These are phyloP conservation scores for Chrysoporthe austroafricana DNA, from an alignment of 2,329 filamentous ascomycete species.

Conservation along the genomic window DNA sequence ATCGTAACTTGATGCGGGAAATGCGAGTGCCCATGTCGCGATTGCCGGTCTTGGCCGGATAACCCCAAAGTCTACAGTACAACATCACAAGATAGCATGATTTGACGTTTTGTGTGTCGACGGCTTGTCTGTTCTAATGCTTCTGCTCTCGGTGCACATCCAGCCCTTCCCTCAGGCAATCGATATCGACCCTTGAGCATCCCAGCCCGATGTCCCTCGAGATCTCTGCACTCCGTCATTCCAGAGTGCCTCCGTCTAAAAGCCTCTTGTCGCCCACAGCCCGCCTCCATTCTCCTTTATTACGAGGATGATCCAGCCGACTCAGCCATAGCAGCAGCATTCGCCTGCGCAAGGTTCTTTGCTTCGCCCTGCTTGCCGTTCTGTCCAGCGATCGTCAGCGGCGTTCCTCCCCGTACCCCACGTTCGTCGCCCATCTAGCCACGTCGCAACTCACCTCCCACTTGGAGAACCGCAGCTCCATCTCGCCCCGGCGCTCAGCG, in stretches of 20 bases:
- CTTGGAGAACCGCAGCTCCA: constrained; percentile 88
- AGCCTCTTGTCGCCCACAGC: neutral
- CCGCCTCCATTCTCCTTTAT: constrained; percentile 23
- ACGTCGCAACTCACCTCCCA: constrained; percentile 77
- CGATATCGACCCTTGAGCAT: neutral
- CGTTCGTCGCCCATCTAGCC: neutral
- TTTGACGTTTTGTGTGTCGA: neutral
- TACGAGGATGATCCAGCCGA: constrained; percentile 35
- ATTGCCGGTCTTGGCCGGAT: constrained; percentile 14
- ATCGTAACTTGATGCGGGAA: neutral
- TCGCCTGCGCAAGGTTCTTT: constrained; percentile 69
- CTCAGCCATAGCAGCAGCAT: constrained; percentile 44
- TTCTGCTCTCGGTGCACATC: neutral
- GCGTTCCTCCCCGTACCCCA: neutral
- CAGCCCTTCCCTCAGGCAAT: no score
- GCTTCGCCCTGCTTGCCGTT: constrained; percentile 93
- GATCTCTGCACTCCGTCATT: neutral
- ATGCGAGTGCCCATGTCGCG: constrained; percentile 8
- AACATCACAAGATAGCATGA: neutral
- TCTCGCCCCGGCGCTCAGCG: constrained; percentile 88
- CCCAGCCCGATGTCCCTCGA: neutral
- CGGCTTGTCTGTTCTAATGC: neutral
- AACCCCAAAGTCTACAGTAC: neutral
- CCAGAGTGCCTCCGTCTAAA: neutral
- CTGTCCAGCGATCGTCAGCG: constrained; percentile 55